These are phyloP conservation scores for Malassezia caprae DNA, from an alignment of 1,284 basidiomycete species.

Conservation along the genomic window DNA sequence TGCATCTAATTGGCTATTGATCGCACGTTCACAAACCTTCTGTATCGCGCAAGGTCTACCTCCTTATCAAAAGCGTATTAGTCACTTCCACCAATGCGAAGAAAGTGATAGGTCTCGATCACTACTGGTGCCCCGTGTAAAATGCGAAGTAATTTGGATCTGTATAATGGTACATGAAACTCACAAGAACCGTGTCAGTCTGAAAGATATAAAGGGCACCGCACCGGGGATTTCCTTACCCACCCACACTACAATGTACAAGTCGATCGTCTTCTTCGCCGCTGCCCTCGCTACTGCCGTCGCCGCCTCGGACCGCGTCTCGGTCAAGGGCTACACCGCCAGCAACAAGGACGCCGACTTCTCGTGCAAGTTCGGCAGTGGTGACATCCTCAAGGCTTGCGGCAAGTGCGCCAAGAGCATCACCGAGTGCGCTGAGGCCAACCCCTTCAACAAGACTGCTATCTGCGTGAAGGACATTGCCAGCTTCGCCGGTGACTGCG, in stretches of 20 bases:
- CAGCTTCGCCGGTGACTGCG: conserved; percentile 1
- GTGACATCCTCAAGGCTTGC: conserved; percentile 8
- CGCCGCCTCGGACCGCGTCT: background rate
- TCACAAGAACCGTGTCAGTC: too few species aligned
- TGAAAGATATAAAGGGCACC: too few species aligned
- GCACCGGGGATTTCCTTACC: too few species aligned
- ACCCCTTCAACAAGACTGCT: background rate
- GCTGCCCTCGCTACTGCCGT: background rate
- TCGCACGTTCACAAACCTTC: too few species aligned
- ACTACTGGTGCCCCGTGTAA: too few species aligned
- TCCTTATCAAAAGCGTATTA: too few species aligned
- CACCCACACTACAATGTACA: background rate
- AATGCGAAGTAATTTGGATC: too few species aligned
- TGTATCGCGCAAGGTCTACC: too few species aligned
- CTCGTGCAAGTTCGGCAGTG: conserved; percentile 11
- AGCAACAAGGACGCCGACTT: background rate
- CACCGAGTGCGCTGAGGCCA: background rate
- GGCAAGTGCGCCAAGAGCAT: conserved; percentile 9
- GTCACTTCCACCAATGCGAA: too few species aligned
- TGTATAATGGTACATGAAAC: too few species aligned
- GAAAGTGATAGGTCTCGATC: too few species aligned
- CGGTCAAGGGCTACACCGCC: conserved; percentile 4
- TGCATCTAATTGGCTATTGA: too few species aligned
- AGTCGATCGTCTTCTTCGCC: background rate
- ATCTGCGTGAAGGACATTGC: conserved; percentile 1